phyloP scores from a whole-genome alignment of 208 protist species.

The Lotmaria passim region DNA sequence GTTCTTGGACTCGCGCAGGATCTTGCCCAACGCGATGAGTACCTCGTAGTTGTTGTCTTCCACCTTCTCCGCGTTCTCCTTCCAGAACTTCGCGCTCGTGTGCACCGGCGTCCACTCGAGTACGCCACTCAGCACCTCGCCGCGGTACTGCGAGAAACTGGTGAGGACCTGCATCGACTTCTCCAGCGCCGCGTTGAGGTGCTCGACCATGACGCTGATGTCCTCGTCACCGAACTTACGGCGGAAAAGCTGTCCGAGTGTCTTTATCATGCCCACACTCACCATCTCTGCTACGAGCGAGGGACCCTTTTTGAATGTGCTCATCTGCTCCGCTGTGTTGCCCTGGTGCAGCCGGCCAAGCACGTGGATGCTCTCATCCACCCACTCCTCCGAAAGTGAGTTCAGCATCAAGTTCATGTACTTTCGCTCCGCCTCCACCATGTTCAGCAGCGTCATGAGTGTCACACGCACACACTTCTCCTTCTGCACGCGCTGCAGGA shows the following conservation, averaged over 20 bases:
- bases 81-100: slow-evolving; percentile 94
- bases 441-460: slow-evolving; percentile 87
- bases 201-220: slow-evolving; percentile 74
- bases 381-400: slow-evolving; percentile 49
- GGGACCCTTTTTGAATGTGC: slow-evolving; percentile 55
- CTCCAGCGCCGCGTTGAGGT: slow-evolving; percentile 73
- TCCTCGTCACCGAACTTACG: slow-evolving; percentile 93
- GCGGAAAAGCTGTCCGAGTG: slow-evolving; percentile 73
- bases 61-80: slow-evolving; percentile 89
- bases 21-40: slow-evolving; percentile 82
- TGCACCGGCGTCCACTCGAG: slow-evolving; percentile 94
- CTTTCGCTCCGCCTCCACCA: slow-evolving; percentile 76
- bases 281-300: slow-evolving; percentile 91
- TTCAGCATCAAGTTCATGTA: slow-evolving; percentile 64
- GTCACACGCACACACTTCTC: slow-evolving; percentile 93
- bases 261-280: slow-evolving; percentile 91
- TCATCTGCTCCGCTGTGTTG: slow-evolving; percentile 23
- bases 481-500: slow-evolving; percentile 90
- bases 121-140: slow-evolving; percentile 86
- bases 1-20: slow-evolving; percentile 70
- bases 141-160: slow-evolving; percentile 92
- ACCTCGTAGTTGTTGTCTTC: slow-evolving; percentile 92
- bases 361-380: slow-evolving; percentile 46
- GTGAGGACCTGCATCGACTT: slow-evolving; percentile 90
- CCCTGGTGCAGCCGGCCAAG: slow-evolving; percentile 48